phyloP scores from a whole-genome alignment of 345 rosid species.

The Lumnitzera racemosa region DNA sequence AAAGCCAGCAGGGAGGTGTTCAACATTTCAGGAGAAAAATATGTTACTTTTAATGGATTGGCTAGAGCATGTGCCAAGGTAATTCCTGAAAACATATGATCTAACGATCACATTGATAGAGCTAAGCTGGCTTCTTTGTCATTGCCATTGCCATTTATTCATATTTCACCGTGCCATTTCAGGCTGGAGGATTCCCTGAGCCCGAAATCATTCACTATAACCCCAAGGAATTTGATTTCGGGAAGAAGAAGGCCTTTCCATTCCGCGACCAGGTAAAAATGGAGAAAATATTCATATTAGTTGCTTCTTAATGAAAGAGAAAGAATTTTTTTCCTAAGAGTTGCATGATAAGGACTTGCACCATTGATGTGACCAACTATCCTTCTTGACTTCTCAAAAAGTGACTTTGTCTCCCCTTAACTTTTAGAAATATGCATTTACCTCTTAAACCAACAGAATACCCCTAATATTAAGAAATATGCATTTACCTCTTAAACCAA shows the following conservation, averaged over 20 bases:
- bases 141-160: too few species aligned
- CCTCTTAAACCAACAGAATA: too few species aligned
- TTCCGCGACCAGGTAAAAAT: conserved; percentile 87
- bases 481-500: too few species aligned
- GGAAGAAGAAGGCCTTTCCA: conserved; percentile 96
- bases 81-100: conserved; percentile 1
- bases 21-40: conserved; percentile 91
- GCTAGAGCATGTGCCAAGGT: conserved; percentile 98
- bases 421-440: too few species aligned
- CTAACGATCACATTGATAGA: too few species aligned
- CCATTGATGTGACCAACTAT: too few species aligned
- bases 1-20: conserved; percentile 84
- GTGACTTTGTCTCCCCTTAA: too few species aligned
- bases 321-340: too few species aligned
- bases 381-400: too few species aligned
- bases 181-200: conserved; percentile 97
- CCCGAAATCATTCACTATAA: conserved; percentile 83
- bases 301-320: neutral
- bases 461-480: too few species aligned
- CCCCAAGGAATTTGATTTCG: conserved; percentile 89
- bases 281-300: neutral
- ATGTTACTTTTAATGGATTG: conserved; percentile 83
- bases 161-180: conserved; percentile 1
- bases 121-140: too few species aligned
- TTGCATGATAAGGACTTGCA: too few species aligned